phyloP scores from a whole-genome alignment of 129 eudicot genomes.

The Chrysanthemum makinoi region DNA sequence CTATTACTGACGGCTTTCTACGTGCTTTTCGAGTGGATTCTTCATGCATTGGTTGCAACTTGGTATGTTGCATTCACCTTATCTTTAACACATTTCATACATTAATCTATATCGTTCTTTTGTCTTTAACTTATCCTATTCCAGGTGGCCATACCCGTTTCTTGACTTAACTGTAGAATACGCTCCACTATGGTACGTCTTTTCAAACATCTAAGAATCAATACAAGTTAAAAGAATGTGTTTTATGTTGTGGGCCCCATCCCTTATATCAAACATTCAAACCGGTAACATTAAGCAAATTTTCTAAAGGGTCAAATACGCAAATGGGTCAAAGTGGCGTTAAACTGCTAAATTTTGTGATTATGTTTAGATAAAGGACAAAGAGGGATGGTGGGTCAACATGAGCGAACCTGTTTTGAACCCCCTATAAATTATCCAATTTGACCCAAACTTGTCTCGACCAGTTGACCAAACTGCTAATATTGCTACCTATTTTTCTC shows the following conservation, averaged over 20 bases:
- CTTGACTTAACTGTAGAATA: slow-evolving; percentile 52
- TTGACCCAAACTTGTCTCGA: not conserved
- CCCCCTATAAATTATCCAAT: not conserved
- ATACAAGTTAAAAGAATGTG: not conserved
- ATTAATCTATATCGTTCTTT: slow-evolving; percentile 7
- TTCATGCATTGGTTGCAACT: slow-evolving; percentile 54
- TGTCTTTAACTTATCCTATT: slow-evolving; percentile 19
- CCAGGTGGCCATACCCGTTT: slow-evolving; percentile 96
- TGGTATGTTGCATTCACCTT: slow-evolving; percentile 42
- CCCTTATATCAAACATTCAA: not conserved
- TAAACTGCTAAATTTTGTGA: not conserved
- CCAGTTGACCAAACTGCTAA: not conserved
- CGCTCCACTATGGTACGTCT: slow-evolving; percentile 76
- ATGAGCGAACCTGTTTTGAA: not conserved
- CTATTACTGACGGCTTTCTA: slow-evolving; percentile 58
- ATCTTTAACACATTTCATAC: not conserved
- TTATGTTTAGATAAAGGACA: not conserved
- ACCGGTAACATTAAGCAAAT: not conserved
- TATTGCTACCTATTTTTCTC: not conserved
- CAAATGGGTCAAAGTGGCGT: slow-evolving; percentile 2
- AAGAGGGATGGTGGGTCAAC: not conserved
- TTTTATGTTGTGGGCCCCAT: not conserved
- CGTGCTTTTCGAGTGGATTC: slow-evolving; percentile 76
- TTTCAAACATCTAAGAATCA: not conserved
- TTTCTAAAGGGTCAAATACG: not conserved